Evolutionary conservation across 1,284 basidiomycete genomes (phyloP).

Genomic region (Mycena sp.): DNA sequence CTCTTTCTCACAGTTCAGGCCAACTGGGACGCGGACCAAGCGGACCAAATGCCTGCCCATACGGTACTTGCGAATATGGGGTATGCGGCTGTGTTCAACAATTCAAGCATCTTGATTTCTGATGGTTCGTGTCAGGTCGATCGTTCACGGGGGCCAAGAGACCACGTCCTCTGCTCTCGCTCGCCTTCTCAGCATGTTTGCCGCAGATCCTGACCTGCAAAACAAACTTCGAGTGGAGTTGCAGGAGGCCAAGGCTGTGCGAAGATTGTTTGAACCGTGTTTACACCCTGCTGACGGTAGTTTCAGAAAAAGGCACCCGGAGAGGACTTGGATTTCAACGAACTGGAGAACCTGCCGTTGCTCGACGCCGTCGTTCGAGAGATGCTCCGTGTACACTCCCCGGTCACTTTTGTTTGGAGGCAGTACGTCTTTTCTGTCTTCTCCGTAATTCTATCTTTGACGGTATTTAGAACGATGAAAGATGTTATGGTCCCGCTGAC

Average conservation of each 20-base stretch:
- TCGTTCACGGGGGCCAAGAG: constrained; percentile 32
- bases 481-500: constrained; percentile 34
- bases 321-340: constrained; percentile 35
- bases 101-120: too few species aligned
- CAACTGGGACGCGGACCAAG: constrained; percentile 29
- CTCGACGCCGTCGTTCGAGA: constrained; percentile 37
- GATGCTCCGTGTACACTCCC: constrained; percentile 38
- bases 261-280: not conserved
- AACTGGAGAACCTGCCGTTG: constrained; percentile 38
- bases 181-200: constrained; percentile 30
- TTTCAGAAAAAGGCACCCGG: constrained; percentile 22
- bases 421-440: constrained; percentile 19
- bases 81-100: constrained; percentile 10
- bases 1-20: constrained; percentile 26
- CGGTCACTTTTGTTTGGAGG: constrained; percentile 31
- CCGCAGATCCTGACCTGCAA: constrained; percentile 28
- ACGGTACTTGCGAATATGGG: constrained; percentile 32
- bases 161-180: constrained; percentile 33
- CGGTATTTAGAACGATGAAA: constrained; percentile 34
- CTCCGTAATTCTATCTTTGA: not conserved
- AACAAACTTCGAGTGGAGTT: constrained; percentile 29
- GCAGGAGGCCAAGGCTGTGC: constrained; percentile 23
- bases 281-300: not conserved
- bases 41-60: constrained; percentile 32
- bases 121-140: too few species aligned